Evolutionary conservation across 139 green algal genomes (phyloP).

Genomic region (Chlamydomonas schloesseri): DNA sequence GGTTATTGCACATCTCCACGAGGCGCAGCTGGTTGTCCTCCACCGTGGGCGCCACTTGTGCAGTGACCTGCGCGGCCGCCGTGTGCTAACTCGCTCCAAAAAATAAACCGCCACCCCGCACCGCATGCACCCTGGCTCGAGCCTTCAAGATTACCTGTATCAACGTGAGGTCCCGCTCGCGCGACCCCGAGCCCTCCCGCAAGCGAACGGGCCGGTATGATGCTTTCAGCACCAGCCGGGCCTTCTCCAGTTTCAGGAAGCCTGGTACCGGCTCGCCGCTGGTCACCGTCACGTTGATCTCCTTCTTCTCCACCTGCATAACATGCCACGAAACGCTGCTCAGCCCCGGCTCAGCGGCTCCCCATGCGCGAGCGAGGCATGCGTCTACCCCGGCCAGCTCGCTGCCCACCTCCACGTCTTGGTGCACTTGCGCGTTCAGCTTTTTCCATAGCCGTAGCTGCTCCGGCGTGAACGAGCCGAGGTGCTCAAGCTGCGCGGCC

Average conservation of each 20-base stretch:
- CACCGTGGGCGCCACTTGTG: conserved; percentile 8
- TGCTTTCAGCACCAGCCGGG: conserved; percentile 41
- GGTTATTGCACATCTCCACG: conserved; percentile 71
- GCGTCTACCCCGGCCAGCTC: neutral
- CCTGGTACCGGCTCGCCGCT: conserved; percentile 39
- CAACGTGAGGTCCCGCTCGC: conserved; percentile 30
- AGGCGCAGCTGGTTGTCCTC: conserved; percentile 62
- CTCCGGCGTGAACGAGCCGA: conserved; percentile 23
- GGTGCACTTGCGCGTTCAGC: conserved; percentile 47
- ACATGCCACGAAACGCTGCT: neutral
- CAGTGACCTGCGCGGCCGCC: conserved; percentile 13
- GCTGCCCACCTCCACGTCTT: conserved; percentile 46
- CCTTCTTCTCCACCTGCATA: conserved; percentile 47
- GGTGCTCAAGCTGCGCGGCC: conserved; percentile 41
- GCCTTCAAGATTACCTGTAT: conserved; percentile 24
- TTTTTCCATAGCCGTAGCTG: conserved; percentile 39
- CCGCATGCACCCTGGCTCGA: neutral
- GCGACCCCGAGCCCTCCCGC: neutral
- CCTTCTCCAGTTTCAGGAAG: conserved; percentile 44
- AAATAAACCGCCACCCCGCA: neutral
- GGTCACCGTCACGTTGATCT: conserved; percentile 38
- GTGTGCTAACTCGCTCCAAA: neutral
- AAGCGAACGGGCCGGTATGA: conserved; percentile 39
- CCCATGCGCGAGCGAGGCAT: neutral
- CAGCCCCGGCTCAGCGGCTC: too few relatives aligned